phyloP scores from a whole-genome alignment of 192 early-diverging fungal genomes.

The Haplosporangium gracile region DNA sequence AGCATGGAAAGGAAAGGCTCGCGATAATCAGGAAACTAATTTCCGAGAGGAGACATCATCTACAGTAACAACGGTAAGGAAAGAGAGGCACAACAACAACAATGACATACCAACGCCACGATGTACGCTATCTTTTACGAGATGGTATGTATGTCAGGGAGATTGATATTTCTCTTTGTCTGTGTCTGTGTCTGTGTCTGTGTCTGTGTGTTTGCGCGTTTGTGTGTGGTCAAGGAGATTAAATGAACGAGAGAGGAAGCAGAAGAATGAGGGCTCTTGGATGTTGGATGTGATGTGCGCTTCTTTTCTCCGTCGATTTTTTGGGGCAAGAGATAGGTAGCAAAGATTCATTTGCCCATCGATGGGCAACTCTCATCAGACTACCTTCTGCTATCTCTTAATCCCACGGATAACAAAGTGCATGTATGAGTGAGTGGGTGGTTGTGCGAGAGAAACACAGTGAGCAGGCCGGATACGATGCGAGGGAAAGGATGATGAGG shows the following conservation, averaged over 20 bases:
- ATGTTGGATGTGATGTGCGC: not conserved
- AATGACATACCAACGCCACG: not conserved
- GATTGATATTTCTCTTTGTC: too few relatives aligned
- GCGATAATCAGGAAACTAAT: not conserved
- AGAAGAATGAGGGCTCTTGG: not conserved
- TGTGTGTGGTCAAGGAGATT: not conserved
- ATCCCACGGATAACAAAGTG: not conserved
- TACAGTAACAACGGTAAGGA: not conserved
- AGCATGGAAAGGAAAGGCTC: not conserved
- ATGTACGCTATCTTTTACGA: not conserved
- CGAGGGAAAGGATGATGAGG: not conserved
- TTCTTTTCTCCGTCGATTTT: not conserved
- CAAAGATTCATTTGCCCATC: not conserved
- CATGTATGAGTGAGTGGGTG: not conserved
- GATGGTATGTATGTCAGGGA: too few relatives aligned
- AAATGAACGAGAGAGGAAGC: not conserved
- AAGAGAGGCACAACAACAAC: not conserved
- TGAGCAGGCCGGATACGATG: not conserved
- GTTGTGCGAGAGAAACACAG: not conserved
- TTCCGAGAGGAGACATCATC: not conserved
- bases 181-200: not conserved
- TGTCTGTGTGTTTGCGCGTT: too few relatives aligned
- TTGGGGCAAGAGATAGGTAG: conserved; percentile 1
- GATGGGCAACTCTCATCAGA: not conserved
- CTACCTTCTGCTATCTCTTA: not conserved